Conservation (phyloP, 2,329 filamentous ascomycete species). For the Claviceps cyperi region DNA sequence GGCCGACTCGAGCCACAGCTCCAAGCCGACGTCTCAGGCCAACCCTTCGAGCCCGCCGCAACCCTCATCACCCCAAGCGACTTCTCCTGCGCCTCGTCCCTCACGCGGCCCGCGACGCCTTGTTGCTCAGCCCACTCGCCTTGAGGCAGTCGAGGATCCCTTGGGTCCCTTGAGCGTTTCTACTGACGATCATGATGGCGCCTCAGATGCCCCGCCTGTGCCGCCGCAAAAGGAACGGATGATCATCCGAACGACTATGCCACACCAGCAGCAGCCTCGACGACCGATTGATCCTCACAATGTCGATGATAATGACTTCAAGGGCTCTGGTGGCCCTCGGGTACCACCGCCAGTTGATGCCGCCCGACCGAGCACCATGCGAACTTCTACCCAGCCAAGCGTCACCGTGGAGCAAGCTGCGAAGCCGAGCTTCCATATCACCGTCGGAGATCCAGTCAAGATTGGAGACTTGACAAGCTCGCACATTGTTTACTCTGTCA, state of each 20-base stretch:
- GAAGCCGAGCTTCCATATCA: constrained; percentile 81
- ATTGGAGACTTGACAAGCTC: constrained; percentile 93
- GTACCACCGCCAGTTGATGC: constrained; percentile 51
- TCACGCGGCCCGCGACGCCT: constrained; percentile 44
- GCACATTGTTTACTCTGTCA: constrained; percentile 93
- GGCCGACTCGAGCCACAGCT: constrained; percentile 30
- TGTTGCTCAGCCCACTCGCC: constrained; percentile 60
- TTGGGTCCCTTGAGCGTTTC: constrained; percentile 62
- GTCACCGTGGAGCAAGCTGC: constrained; percentile 86
- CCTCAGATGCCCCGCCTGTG: constrained; percentile 44
- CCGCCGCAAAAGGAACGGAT: constrained; percentile 55
- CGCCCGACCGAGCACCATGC: constrained; percentile 35
- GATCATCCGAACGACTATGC: constrained; percentile 44
- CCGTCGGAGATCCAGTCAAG: constrained; percentile 92
- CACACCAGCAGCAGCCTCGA: constrained; percentile 26
- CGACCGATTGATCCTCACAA: constrained; percentile 44
- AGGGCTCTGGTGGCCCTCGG: constrained; percentile 37
- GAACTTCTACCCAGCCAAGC: constrained; percentile 52
- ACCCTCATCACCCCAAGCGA: constrained; percentile 8
- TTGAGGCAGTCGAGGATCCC: constrained; percentile 64
- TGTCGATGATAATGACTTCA: constrained; percentile 57
- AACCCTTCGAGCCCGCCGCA: constrained; percentile 18
- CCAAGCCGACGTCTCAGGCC: constrained; percentile 17
- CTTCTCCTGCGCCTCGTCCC: constrained; percentile 22
- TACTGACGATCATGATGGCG: constrained; percentile 30